Percentiles rank a stretch among this genome's conserved stretches.
phyloP scores from a whole-genome alignment of 257 asterid genomes.

The Voacanga thouarsii region DNA sequence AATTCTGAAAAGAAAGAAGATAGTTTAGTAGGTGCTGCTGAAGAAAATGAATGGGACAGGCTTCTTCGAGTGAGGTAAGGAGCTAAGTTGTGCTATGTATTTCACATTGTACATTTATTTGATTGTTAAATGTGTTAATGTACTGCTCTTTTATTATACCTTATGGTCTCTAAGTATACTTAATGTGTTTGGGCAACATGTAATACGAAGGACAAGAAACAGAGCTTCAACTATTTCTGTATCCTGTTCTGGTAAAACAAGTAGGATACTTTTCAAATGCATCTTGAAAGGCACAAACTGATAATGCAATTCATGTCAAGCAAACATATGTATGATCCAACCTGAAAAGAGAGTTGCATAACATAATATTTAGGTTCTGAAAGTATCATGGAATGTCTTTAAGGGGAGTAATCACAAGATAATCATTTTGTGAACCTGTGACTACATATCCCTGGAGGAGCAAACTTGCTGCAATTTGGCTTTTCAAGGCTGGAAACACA shows the following conservation, averaged over 20 bases:
- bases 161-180: not conserved
- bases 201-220: not conserved
- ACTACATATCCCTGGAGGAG: not conserved
- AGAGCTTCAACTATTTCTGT: not conserved
- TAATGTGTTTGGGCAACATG: not conserved
- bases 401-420: not conserved
- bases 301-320: not conserved
- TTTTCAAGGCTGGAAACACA: not conserved
- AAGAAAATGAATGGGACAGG: conserved; percentile 95
- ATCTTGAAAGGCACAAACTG: not conserved
- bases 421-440: not conserved
- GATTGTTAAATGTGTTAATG: not conserved
- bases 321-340: not conserved
- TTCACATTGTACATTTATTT: not conserved
- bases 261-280: not conserved
- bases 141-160: not conserved
- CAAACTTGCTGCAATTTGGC: not conserved
- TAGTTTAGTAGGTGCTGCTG: conserved; percentile 39
- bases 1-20: conserved; percentile 61
- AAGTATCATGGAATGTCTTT: not conserved
- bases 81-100: not conserved
- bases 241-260: not conserved
- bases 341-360: not conserved
- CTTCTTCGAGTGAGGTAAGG: conserved; percentile 87
- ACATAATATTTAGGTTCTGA: not conserved